Percentiles rank a stretch among this genome's conserved stretches.
phyloP scores from a whole-genome alignment of 2,329 filamentous ascomycete species.

The Talaromyces rugulosus region DNA sequence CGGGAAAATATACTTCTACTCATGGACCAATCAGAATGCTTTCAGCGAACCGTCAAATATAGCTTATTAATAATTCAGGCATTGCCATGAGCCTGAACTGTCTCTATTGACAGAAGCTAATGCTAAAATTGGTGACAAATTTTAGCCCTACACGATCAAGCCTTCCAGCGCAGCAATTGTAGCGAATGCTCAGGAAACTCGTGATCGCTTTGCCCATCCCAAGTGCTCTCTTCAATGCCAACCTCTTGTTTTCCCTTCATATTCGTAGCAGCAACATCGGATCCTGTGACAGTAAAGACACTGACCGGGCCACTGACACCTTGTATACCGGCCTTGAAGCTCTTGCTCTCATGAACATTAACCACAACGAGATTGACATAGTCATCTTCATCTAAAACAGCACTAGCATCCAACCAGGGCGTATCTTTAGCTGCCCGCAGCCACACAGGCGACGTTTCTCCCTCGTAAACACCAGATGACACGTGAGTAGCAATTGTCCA shows the following conservation, averaged over 20 bases:
- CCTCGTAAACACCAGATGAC: slow-evolving; percentile 59
- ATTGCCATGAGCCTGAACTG: not conserved
- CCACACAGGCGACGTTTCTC: slow-evolving; percentile 43
- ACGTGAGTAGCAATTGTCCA: slow-evolving; percentile 65
- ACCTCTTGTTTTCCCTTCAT: slow-evolving; percentile 61
- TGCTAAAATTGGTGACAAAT: not conserved
- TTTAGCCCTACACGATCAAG: not conserved
- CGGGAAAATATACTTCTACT: not conserved
- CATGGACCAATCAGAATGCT: not conserved
- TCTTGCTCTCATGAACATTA: slow-evolving; percentile 62
- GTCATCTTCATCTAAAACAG: slow-evolving; percentile 49
- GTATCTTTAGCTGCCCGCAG: slow-evolving; percentile 54
- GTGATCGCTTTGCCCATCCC: slow-evolving; percentile 60
- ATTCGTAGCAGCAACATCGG: slow-evolving; percentile 57
- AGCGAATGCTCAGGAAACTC: slow-evolving; percentile 67
- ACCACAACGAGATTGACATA: slow-evolving; percentile 66
- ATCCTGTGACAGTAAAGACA: slow-evolving; percentile 61
- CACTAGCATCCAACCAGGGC: slow-evolving; percentile 52
- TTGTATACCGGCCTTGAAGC: slow-evolving; percentile 57
- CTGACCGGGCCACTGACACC: slow-evolving; percentile 52
- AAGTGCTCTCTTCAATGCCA: slow-evolving; percentile 55
- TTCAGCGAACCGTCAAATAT: not conserved
- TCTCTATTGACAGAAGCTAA: not conserved
- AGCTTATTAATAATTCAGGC: too few species aligned
- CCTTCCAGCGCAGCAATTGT: slow-evolving; percentile 59